phyloP scores from a whole-genome alignment of 345 rosid genomes.

The Gossypium stocksii region DNA sequence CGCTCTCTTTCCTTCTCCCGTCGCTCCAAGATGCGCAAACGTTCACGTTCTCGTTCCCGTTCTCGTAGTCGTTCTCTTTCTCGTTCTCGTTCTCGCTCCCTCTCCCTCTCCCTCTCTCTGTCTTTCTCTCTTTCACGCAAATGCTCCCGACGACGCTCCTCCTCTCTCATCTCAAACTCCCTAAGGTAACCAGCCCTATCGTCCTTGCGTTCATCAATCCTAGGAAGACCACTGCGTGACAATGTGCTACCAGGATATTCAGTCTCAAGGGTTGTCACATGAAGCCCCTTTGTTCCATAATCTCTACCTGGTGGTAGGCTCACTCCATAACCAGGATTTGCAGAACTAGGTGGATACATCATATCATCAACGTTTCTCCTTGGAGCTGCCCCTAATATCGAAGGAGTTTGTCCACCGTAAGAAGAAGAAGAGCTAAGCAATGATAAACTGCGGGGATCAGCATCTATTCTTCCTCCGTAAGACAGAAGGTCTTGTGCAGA shows the following conservation, averaged over 20 bases:
- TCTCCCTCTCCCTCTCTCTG: conserved; percentile 49
- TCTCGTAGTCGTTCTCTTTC: conserved; percentile 39
- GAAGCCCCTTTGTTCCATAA: conserved; percentile 84
- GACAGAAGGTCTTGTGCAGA: conserved; percentile 63
- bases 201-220: conserved; percentile 76
- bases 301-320: conserved; percentile 99
- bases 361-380: conserved; percentile 78
- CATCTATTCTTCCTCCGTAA: conserved; percentile 75
- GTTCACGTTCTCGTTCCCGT: conserved; percentile 43
- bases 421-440: conserved; percentile 61
- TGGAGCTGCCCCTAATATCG: conserved; percentile 90
- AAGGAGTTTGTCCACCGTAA: conserved; percentile 63
- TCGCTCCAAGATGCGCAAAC: conserved; percentile 57
- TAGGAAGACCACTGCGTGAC: conserved; percentile 49
- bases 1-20: conserved; percentile 73
- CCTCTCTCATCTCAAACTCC: conserved; percentile 90
- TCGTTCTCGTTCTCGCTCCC: conserved; percentile 41
- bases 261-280: conserved; percentile 53
- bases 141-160: conserved; percentile 77
- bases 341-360: conserved; percentile 53
- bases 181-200: conserved; percentile 89
- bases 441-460: conserved; percentile 66
- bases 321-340: conserved; percentile 97
- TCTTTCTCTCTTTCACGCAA: conserved; percentile 82
- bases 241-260: conserved; percentile 56